A percentile compares a stretch with the other conserved stretches of the same genome.
phyloP scores from a whole-genome alignment of 371 early-diverging fungal species.

The Actinomortierella ambigua region DNA sequence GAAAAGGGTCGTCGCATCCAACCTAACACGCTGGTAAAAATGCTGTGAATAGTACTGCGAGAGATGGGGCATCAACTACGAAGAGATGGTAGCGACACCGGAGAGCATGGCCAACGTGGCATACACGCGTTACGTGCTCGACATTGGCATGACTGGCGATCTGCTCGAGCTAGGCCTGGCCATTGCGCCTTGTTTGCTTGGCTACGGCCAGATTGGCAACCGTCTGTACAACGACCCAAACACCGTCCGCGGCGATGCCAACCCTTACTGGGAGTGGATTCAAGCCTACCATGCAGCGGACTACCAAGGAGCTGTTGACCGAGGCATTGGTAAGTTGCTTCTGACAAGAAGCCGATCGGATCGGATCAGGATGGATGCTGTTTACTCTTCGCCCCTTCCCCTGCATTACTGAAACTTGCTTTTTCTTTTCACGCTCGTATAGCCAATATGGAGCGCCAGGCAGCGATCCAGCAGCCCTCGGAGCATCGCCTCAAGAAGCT shows the following conservation, averaged over 20 bases:
- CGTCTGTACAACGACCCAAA: slow-evolving; percentile 66
- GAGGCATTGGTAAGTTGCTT: slow-evolving; percentile 56
- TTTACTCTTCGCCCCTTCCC: neutral
- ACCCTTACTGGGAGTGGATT: slow-evolving; percentile 87
- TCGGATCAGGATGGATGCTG: neutral
- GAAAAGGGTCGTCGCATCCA: no score
- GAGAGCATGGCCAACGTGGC: slow-evolving; percentile 80
- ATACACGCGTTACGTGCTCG: slow-evolving; percentile 83
- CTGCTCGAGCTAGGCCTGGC: slow-evolving; percentile 77
- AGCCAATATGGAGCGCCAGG: slow-evolving; percentile 57
- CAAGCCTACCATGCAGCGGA: slow-evolving; percentile 66
- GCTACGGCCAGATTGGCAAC: slow-evolving; percentile 82
- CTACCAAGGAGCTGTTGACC: slow-evolving; percentile 69
- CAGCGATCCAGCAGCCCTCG: slow-evolving; percentile 54
- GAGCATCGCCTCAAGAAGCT: slow-evolving; percentile 62
- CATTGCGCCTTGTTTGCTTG: slow-evolving; percentile 81
- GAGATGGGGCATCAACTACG: slow-evolving; percentile 70
- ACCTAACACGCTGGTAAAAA: neutral
- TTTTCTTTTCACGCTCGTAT: slow-evolving; percentile 10
- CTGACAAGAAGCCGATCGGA: neutral
- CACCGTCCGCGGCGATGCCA: slow-evolving; percentile 70
- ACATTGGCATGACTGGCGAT: slow-evolving; percentile 76
- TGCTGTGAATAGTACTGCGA: slow-evolving; percentile 63
- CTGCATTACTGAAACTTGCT: no score
- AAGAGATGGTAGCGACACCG: slow-evolving; percentile 66